These are phyloP conservation scores for Protomyces arabidopsidicola DNA, from an alignment of 1,139 yeast genomes.

Conservation along the genomic window DNA sequence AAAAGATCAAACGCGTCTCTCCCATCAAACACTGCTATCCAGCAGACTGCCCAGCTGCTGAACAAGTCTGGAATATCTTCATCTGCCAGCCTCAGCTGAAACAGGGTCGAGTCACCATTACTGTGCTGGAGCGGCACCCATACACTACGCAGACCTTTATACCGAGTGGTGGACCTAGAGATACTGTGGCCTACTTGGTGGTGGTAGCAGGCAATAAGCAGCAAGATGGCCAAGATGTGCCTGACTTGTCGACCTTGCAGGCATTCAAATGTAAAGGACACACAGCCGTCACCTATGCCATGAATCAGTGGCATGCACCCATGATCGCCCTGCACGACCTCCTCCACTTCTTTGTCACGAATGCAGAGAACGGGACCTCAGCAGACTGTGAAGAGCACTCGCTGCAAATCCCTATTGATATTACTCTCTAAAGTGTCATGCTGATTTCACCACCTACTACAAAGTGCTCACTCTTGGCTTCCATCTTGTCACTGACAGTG, in stretches of 20 bases:
- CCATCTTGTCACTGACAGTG: constrained; percentile 25
- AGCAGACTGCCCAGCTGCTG: constrained; percentile 1
- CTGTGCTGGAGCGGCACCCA: constrained; percentile 83
- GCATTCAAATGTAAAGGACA: constrained; percentile 77
- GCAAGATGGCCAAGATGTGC: constrained; percentile 49
- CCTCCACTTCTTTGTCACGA: constrained; percentile 62
- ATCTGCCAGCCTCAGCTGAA: constrained; percentile 2
- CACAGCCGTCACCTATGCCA: constrained; percentile 85
- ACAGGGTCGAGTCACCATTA: neutral
- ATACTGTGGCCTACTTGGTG: constrained; percentile 60
- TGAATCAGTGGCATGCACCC: constrained; percentile 82
- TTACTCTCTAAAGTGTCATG: constrained; percentile 4
- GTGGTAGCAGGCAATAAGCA: constrained; percentile 57
- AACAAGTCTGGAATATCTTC: constrained; percentile 26
- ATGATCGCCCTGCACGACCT: constrained; percentile 63
- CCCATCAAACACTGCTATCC: neutral
- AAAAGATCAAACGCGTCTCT: constrained; percentile 12
- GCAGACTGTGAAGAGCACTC: constrained; percentile 45
- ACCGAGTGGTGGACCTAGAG: constrained; percentile 68
- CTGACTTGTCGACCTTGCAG: constrained; percentile 54
- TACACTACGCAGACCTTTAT: constrained; percentile 83
- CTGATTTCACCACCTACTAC: constrained; percentile 16
- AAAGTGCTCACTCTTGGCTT: constrained; percentile 16
- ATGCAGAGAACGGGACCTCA: constrained; percentile 73
- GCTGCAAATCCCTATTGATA: neutral